Evolutionary conservation across 305 asterid species (phyloP), one percentile per base, ranked within the genome.

Genomic region (Caryopteris hybrid): DNA sequence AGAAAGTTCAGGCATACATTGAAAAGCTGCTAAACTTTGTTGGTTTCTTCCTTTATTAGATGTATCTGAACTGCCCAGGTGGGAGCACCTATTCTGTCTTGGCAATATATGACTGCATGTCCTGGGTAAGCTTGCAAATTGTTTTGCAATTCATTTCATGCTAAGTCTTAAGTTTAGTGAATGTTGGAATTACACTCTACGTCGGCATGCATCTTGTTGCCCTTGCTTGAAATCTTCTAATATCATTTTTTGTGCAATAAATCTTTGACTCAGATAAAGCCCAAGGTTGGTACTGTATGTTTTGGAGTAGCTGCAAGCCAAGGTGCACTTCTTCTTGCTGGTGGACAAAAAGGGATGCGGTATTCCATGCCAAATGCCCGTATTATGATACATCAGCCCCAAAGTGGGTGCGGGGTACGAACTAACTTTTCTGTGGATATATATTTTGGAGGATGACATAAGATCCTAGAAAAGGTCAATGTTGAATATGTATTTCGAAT

Each of bases 81-180:
- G 97, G 95, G 66, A 88, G 92, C 77, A 78, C 88, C 64, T 91
- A 86, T 81, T 82, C 94, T 57, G 80, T 88, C 74, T 71, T 94
- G 81, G 97, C 95, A 48, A 91, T 94, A 76, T 94, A 91, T 80
- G 99, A 94, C 80, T 94, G 99, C 87, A 86, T 94, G 97, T 91
- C 97, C 50, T 94, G 99, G 97, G 99, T 94, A 87, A 77, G 91
- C 42, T 56, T 67, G 68, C 51, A 33, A 55, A 6, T 73, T 14
- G 10, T 86, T 54, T 52, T 74, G 64, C 63, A 57, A 59, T 5
- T 68, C n/a, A 1, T 43, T 68, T 42, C 65, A 29, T 60, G 55
- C 56, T 53, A 20, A 13, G 42, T 42, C 56, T 69, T 31, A 14
- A 39, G 48, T 63, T 62, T 36, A 62, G 21, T 56, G 42, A 62